These are phyloP conservation scores for Cyberlindnera mrakii DNA, from an alignment of 805 yeast genomes.

Conservation along the genomic window DNA sequence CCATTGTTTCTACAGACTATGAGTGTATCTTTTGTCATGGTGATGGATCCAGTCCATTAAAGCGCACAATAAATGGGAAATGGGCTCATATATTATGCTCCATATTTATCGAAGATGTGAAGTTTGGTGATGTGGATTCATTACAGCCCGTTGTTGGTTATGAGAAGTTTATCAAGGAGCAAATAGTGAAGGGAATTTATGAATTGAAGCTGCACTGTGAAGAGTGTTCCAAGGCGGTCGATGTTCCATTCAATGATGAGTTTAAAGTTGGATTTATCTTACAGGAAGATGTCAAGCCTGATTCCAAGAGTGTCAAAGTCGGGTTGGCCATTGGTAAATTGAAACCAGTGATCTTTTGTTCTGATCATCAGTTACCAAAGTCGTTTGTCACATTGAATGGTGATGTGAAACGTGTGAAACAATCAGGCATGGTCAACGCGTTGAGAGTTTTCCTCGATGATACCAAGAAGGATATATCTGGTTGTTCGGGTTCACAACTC, in stretches of 20 bases:
- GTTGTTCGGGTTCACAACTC: conserved; percentile 30
- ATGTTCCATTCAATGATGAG: conserved; percentile 34
- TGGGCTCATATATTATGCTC: conserved; percentile 84
- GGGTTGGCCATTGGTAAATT: conserved; percentile 31
- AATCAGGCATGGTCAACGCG: conserved; percentile 8
- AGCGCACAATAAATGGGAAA: conserved; percentile 56
- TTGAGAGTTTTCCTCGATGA: conserved; percentile 18
- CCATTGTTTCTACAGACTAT: conserved; percentile 49
- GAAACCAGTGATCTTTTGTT: conserved; percentile 39
- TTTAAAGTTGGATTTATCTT: conserved; percentile 44
- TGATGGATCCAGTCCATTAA: conserved; percentile 51
- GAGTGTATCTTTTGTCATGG: conserved; percentile 56
- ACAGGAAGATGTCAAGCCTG: conserved; percentile 13
- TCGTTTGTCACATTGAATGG: conserved; percentile 23
- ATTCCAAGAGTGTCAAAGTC: conserved; percentile 18
- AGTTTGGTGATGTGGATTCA: conserved; percentile 33
- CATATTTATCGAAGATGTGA: conserved; percentile 40
- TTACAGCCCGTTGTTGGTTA: conserved; percentile 45
- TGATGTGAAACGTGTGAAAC: conserved; percentile 14
- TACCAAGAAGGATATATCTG: conserved; percentile 11
- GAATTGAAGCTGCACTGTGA: conserved; percentile 38
- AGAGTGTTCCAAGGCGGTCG: conserved; percentile 44
- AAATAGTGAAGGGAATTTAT: conserved; percentile 36
- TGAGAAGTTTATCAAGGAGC: conserved; percentile 25
- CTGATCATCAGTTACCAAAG: conserved; percentile 25